Base-by-base conservation (phyloP, 176 grass and related monocot species). In the Oryza meyeriana region DNA sequence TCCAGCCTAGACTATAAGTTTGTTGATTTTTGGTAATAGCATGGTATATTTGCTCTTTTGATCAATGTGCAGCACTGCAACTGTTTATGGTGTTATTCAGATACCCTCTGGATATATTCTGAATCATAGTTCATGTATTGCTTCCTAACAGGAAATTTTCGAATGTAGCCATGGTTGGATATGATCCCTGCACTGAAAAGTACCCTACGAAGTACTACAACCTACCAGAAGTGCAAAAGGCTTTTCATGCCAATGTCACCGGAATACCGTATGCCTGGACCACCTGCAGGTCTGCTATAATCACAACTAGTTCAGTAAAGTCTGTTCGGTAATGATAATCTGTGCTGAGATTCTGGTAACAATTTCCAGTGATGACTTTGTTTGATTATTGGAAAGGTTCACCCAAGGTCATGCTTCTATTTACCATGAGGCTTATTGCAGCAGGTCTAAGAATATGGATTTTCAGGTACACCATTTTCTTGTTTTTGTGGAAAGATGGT, bases 121-220 rank as follows among this genome's bases (percentile, higher is more conserved):
- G 45, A 47, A 74, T 8, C 11, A n/a, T n/a, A n/a, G n/a, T 38
- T 84, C 26, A 29, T 74, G 6, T 22, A 7, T 1, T 73, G 68
- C 39, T 20, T 75, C 32, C 40, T 88, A 48, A 59, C 32, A 45
- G 13, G 16, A 79, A n/a, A 50, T 22, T 22, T 81, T 85, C n/a
- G 66, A 89, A 57, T 61, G 40, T 71, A 98, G 95, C 95, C 81
- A 50, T 98, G 93, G 95, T 84, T 96, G 83, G 87, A 84, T 98
- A 98, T 71, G 95, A 98, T 83, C 95, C 95, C 2, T 98, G 95
- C 83, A 98, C 92, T 0, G 92, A 98, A 69, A 65, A 40, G 22
- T 98, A 98, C 81, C 83, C 92, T 10, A 94, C 36, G 6, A 77
- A 83, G 34, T 98, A 98, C 38, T 98, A 98, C 36, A 94, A 98